Evolutionary conservation across 345 rosid genomes (phyloP), one percentile per base, ranked within the genome.

Genomic region (Leavenworthia alabamica): DNA sequence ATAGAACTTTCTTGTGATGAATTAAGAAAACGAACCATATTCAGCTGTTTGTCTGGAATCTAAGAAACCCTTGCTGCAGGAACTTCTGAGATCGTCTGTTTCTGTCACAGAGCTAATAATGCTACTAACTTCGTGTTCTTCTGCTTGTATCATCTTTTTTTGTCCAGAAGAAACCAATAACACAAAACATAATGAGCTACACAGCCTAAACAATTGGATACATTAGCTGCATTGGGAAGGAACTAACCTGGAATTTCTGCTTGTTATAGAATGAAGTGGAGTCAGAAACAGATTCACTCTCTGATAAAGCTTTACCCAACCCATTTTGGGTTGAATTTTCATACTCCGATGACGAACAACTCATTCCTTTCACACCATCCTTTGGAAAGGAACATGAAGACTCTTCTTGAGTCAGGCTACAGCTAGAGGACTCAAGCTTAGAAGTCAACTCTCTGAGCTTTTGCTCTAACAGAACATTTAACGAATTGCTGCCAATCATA

Each of bases 401-500:
- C 44, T 68, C 80, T 48, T 82, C 85, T 63, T 51, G 63, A 72
- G 77, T 66, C 63, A 73, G 65, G 70, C 78, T 73, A 65, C 73
- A 75, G 27, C 71, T 60, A 52, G 88, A 75, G 46, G 81, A 68
- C 55, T 88, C 82, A n/a, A 89, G 66, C 75, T 76, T 81, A 64
- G 77, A 69, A 20, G 90, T 62, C 64, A 86, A 67, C 73, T 89
- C 95, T 56, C 61, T 75, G 60, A 86, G 83, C 76, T 89, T 92
- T 66, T 86, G 73, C 28, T 89, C 96, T 79, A 92, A 64, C 67
- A 92, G 76, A 69, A 37, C 63, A 74, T 82, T 82, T 80, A 81
- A 73, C 55, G 85, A 72, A 73, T 79, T 77, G 22, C 80, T 75
- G 17, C 78, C 83, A 60, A 80, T 70, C 52, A 75, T 66, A 76